Evolutionary conservation across 192 early-diverging fungal genomes (phyloP), one percentile per base, ranked within the genome.

Genomic region (Helicostylum pulchrum): DNA sequence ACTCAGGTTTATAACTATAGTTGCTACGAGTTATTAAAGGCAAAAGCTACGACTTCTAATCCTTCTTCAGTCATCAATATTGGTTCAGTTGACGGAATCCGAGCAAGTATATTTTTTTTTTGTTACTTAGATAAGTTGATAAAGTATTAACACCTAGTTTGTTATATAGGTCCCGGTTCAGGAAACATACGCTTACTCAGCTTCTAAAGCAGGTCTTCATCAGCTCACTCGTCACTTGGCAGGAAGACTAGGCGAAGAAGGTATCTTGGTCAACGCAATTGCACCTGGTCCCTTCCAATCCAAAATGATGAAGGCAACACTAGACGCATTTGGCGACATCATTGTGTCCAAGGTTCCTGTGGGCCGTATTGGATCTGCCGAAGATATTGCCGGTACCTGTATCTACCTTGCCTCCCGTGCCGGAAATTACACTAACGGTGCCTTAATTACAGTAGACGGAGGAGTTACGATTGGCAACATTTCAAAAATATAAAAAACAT

Each of bases 21-120:
- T 3, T 77, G 88, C 49, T 61, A 92, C 14, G 92, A 91, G 6
- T 74, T 90, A 48, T 77, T 97, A 11, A 73, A 79, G 30, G 81
- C 81, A 23, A 83, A 74, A 15, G 80, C 83, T 7, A 80, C 77
- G 2, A 53, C 68, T 17, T 46, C 78, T 6, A 69, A 77, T 26
- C 92, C 93, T 5, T 78, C 88, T 2, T 77, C 87, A 14, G 85
- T 98, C n/a, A 96, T 98, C 79, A 98, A 96, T 73, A 90, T 98
- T 69, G 88, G 90, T 4, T 90, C 83, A 3, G 78, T 94, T 56
- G 88, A 89, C 39, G 87, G 88, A 11, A 60, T 88, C 10, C 39
- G 31, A 39, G 53, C 36, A 39, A 26, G 26, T 26, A 26, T 26
- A 26, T 26, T 26, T 26, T 26, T 26, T 26, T 26, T 26, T 26